These are phyloP conservation scores for Chrysanthemum lavandulifolium DNA, from an alignment of 129 eudicot genomes.

Conservation along the genomic window DNA sequence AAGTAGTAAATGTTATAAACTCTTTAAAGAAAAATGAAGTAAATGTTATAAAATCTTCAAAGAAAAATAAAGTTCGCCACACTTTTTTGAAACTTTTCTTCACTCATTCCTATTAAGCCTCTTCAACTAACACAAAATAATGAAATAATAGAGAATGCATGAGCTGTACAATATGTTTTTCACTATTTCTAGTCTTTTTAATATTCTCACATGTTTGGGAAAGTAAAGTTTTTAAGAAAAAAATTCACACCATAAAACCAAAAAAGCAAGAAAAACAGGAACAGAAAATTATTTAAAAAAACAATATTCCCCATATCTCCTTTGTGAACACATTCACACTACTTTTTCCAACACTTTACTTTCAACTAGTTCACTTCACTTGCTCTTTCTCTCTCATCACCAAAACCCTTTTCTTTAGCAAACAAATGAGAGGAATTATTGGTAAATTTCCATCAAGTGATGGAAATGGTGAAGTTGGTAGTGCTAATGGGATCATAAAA, in stretches of 20 bases:
- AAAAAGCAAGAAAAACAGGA: conserved; percentile 11
- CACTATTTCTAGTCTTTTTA: not conserved
- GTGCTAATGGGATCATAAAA: conserved; percentile 66
- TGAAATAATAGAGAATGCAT: too few species aligned
- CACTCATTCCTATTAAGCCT: too few species aligned
- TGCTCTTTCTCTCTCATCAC: conserved; percentile 34
- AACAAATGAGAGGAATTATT: conserved; percentile 70
- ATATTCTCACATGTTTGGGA: not conserved
- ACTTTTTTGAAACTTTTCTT: too few species aligned
- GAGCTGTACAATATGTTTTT: not conserved
- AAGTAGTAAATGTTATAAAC: too few species aligned
- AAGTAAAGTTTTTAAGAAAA: conserved; percentile 2
- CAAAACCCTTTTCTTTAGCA: conserved; percentile 21
- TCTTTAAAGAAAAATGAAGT: too few species aligned
- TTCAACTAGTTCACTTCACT: conserved; percentile 15
- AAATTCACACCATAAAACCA: conserved; percentile 13
- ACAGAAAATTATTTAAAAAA: conserved; percentile 22
- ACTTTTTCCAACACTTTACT: conserved; percentile 24
- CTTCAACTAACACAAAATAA: too few species aligned
- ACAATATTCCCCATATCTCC: conserved; percentile 34
- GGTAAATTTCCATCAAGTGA: conserved; percentile 85
- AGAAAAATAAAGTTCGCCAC: too few species aligned
- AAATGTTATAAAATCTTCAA: too few species aligned
- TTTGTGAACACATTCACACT: conserved; percentile 35
- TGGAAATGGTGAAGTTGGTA: conserved; percentile 45